Evolutionary conservation across 2,329 filamentous ascomycete species (phyloP), one percentile per base, ranked within the genome.

Genomic region (Sphaceloma murrayae): DNA sequence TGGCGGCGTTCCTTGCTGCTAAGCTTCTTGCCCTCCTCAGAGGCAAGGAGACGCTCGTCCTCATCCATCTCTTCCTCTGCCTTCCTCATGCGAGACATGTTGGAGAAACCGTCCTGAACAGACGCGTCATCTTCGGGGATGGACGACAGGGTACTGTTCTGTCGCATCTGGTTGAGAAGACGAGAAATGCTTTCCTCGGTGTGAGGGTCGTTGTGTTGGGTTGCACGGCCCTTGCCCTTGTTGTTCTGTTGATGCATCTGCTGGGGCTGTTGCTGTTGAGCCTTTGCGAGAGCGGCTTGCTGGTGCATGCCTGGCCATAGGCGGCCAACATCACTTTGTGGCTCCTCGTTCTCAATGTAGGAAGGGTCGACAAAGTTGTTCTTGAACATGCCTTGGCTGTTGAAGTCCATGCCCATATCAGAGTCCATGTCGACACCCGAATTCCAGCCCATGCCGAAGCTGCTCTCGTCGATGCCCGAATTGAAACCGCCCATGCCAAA

Each of bases 11-110:
- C 88, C 69, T 96, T 96, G 72, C 86, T 94, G 66, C 81, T 91
- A n/a, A 98, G 75, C 71, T 95, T 95, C 80, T 98, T 98, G 57
- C 89, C 91, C 67, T 95, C 89, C 58, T 98, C 91, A 49, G 87
- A 95, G n/a, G 86, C 86, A 36, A 95, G 72, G 7, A 95, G 72
- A 53, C 85, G 77, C 72, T 96, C 91, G 56, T 96, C 91, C 63
- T 95, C 89, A 55, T 98, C 91, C 89, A 98, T 96, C 43, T 96
- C 89, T 50, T 95, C 88, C 57, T 96, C 88, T 33, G 95, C 87
- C 73, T 96, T 96, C 73, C 81, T 88, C 51, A 76, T 67, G 51
- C 80, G 81, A n/a, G 80, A 62, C 9, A 72, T 61, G 22, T 57
- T 54, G 32, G 55, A 55, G 49, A n/a, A n/a, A n/a, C 60, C 60